Evolutionary conservation across 768 basidiomycete species (phyloP), one percentile per base, ranked within the genome.

Genomic region (Phlebiopsis gigantea): DNA sequence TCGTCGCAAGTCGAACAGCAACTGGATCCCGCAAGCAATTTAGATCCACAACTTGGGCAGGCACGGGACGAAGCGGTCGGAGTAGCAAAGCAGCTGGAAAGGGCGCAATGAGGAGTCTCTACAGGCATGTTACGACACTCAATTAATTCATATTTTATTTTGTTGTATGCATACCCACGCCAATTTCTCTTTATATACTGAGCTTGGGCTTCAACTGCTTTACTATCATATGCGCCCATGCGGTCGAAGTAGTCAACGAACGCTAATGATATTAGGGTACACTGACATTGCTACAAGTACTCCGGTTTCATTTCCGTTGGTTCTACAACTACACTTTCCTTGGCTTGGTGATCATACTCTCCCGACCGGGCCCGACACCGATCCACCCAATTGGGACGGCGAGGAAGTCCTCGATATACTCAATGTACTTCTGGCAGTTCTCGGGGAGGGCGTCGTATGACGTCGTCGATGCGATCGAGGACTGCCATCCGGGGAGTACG

Each of bases 401-500:
- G 19, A 91, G 69, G 68, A 77, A 87, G 19, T 79, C 65, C 70
- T 98, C 95, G 60, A 98, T 90, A 68, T 88, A 98, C 57, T 81
- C 80, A 53, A 98, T 75, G 69, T 98, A 99, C 64, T 78, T 81
- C 76, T 80, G 84, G 76, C 93, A 95, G 58, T 89, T 87, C 42
- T 81, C 81, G 0, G 97, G 97, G 5, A 99, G 77, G 9, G 79
- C 85, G 9, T 85, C 84, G 68, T 85, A 96, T 47, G 76, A 75
- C 41, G 69, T 83, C 60, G 75, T 72, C 0, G 79, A 68, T 46
- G 80, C 80, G 66, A 98, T 98, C 41, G 85, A 80, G 9, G 79
- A 71, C 69, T 93, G 78, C 97, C 97, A 99, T 19, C 97, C 97
- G 4, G 93, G 88, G 0, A 99, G 75, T 3, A 89, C 93, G 55